These are phyloP conservation scores for Wallacemonas collosoma DNA, from an alignment of 208 protist genomes.

Conservation along the genomic window DNA sequence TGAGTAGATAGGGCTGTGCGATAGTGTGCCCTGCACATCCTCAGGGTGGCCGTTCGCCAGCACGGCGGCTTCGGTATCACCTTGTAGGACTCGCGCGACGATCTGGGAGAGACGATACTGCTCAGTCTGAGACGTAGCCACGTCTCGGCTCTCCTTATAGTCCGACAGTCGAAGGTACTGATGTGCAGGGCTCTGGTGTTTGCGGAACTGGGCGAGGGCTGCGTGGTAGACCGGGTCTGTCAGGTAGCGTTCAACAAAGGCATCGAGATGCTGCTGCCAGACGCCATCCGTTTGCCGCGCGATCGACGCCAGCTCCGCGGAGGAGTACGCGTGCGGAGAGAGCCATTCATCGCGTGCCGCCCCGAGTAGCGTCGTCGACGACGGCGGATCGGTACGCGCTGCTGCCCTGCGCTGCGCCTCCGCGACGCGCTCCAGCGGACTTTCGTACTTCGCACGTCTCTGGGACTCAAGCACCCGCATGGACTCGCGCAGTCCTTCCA, in stretches of 20 bases:
- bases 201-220: conserved; percentile 41
- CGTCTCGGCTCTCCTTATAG: conserved; percentile 16
- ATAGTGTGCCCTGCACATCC: not conserved
- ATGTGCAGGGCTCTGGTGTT: conserved; percentile 36
- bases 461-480: not conserved
- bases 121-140: conserved; percentile 18
- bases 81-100: conserved; percentile 8
- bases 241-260: conserved; percentile 52
- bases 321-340: not conserved
- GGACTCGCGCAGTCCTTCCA: not conserved
- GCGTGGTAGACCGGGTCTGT: conserved; percentile 34
- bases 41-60: not conserved
- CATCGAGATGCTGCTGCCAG: conserved; percentile 43
- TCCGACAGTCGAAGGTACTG: conserved; percentile 44
- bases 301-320: not conserved
- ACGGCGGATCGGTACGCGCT: not conserved
- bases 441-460: not conserved
- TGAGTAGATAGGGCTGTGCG: not conserved
- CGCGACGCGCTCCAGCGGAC: conserved; percentile 8
- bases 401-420: not conserved
- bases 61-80: not conserved
- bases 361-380: not conserved
- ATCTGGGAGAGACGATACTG: conserved; percentile 18
- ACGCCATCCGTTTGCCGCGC: conserved; percentile 11
- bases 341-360: not conserved